Base-by-base conservation (phyloP, 805 yeast species). In the Zygotorulaspora sp. region DNA sequence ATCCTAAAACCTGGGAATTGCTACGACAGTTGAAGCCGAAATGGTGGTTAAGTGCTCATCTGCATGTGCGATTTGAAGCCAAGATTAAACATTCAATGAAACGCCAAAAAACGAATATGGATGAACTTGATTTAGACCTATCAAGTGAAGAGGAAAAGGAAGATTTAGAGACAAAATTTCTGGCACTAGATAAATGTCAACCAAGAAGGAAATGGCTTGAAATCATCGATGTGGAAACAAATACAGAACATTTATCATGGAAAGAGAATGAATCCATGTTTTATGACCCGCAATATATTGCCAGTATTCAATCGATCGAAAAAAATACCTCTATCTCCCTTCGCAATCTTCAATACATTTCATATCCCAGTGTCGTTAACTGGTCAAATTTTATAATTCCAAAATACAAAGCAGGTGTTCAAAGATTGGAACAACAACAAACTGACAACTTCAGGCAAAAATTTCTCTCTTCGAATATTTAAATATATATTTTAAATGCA, bases 1-100 rank as follows among this genome's bases (percentile, higher is more conserved):
- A 83, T 12, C 86, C 89, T 0, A 67, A 81, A 6, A 75, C 77
- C 33, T 69, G 74, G 67, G 63, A 66, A 14, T 55, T 87, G 11
- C 60, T 92, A 47, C 50, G 66, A 16, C 50, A 55, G 11, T 45
- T 86, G 37, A 68, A 63, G 49, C 97, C 97, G 0, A 45, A 58
- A 12, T 67, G 74, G 57, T 92, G 97, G 98, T 75, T 85, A 43
- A 77, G 92, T 49, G 94, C 94, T 8, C 98, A 92, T 65, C 60
- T 92, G 40, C 98, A 92, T 59, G 87, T 81, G 2, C 66, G 64
- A 37, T 92, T 74, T 52, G 67, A 65, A 5, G 96, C 96, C 0
- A 44, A 41, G 0, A 74, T 79, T 1, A 41, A 52, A 1, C 77
- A 74, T 53, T 38, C 54, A 44, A 56, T 43, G 28, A 40, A 48